These are phyloP conservation scores for Gossypium arboreum DNA, from an alignment of 345 rosid species.

Conservation along the genomic window DNA sequence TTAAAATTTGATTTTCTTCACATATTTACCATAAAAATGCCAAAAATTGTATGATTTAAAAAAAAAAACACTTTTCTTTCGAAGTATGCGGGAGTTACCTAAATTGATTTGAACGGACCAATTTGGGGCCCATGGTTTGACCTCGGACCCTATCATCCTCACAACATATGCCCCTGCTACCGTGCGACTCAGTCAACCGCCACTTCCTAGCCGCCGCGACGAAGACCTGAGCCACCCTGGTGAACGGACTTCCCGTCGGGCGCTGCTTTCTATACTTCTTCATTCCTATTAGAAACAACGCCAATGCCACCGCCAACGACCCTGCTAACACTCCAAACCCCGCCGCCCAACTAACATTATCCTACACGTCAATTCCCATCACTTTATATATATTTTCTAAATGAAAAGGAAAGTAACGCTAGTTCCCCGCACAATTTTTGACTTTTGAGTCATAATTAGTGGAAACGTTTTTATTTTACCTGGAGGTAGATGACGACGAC, in stretches of 20 bases:
- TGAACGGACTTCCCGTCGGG: slow-evolving; percentile 69
- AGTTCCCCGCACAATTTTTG: too few relatives aligned
- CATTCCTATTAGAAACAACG: slow-evolving; percentile 50
- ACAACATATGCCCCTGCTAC: slow-evolving; percentile 34
- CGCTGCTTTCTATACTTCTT: slow-evolving; percentile 48
- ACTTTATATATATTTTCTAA: not conserved
- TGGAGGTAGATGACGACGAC: slow-evolving; percentile 61
- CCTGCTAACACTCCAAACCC: slow-evolving; percentile 62
- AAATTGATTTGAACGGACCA: slow-evolving; percentile 52
- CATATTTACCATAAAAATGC: too few relatives aligned
- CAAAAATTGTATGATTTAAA: too few relatives aligned
- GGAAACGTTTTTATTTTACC: slow-evolving; percentile 25
- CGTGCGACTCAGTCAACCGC: slow-evolving; percentile 39
- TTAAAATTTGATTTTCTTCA: too few relatives aligned
- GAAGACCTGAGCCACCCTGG: slow-evolving; percentile 60
- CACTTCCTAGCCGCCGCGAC: slow-evolving; percentile 62
- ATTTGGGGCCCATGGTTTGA: slow-evolving; percentile 16
- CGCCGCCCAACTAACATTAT: slow-evolving; percentile 68
- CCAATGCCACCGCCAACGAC: slow-evolving; percentile 39
- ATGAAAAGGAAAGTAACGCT: not conserved
- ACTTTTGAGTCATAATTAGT: not conserved
- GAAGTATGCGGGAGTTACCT: slow-evolving; percentile 36
- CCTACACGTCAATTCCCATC: slow-evolving; percentile 30
- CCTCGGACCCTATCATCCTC: slow-evolving; percentile 20
- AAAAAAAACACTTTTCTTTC: not conserved